Percentiles rank a stretch among this genome's conserved stretches.
Evolutionary conservation across 768 basidiomycete genomes (phyloP).

Genomic region (Coprinopsis marcescibilis): DNA sequence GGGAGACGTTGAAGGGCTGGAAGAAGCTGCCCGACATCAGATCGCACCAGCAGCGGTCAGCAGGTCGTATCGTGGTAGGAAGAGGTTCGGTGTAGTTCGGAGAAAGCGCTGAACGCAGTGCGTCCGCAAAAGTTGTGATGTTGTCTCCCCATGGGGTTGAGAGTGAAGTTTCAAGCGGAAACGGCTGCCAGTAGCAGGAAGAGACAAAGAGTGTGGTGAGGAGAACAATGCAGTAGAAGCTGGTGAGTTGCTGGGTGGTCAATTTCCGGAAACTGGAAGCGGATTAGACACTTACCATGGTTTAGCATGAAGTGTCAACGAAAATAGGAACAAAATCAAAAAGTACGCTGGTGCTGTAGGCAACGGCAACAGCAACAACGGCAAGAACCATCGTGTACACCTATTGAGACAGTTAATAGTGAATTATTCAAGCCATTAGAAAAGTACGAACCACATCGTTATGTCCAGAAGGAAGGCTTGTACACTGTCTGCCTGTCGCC

Average conservation of each 20-base stretch:
- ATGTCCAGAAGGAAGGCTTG: conserved; percentile 9
- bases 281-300: conserved; percentile 64
- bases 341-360: conserved; percentile 81
- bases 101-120: conserved; percentile 45
- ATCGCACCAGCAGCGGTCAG: conserved; percentile 87
- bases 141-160: conserved; percentile 61
- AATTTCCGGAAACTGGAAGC: neutral
- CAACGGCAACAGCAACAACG: conserved; percentile 67
- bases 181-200: conserved; percentile 87
- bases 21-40: conserved; percentile 60
- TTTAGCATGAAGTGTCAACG: conserved; percentile 73
- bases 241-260: conserved; percentile 21
- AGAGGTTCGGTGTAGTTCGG: conserved; percentile 35
- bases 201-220: conserved; percentile 80
- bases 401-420: conserved; percentile 26
- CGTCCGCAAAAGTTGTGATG: conserved; percentile 68
- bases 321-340: conserved; percentile 68
- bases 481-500: neutral
- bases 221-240: conserved; percentile 84
- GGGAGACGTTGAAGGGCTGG: conserved; percentile 68
- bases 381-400: conserved; percentile 86
- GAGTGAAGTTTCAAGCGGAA: conserved; percentile 58
- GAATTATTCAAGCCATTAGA: neutral
- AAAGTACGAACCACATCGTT: conserved; percentile 48
- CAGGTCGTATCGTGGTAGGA: conserved; percentile 56